Percentiles rank a stretch among this genome's conserved stretches.
Conservation (phyloP, 495 filamentous ascomycete species). For the Aspergillus hancockii region DNA sequence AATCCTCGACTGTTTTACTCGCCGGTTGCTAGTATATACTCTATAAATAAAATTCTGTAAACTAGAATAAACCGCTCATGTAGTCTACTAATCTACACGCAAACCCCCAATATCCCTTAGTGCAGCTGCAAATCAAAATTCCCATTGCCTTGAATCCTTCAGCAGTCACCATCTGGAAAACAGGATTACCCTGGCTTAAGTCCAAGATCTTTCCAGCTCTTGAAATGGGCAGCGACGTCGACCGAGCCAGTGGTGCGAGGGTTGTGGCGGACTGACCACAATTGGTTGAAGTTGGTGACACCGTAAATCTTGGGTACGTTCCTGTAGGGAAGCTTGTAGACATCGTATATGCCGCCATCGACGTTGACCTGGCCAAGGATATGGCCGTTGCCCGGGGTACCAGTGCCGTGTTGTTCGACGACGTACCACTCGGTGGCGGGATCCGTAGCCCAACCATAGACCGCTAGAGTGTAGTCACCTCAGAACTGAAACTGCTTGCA, state of each 20-base stretch:
- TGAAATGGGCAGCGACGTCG: neutral
- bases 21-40: too few species aligned
- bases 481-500: neutral
- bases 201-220: conserved; percentile 1
- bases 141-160: neutral
- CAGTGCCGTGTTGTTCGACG: neutral
- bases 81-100: too few species aligned
- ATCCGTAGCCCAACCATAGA: conserved; percentile 4
- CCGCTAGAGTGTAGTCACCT: conserved; percentile 6
- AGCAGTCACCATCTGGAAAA: neutral
- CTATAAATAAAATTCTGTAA: too few species aligned
- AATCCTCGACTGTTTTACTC: too few species aligned
- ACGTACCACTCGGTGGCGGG: conserved; percentile 9
- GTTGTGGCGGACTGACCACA: conserved; percentile 2
- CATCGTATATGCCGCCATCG: conserved; percentile 8
- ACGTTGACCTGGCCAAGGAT: conserved; percentile 6
- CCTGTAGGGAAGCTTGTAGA: conserved; percentile 3
- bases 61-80: too few species aligned
- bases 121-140: too few species aligned
- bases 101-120: neutral
- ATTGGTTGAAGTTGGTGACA: conserved; percentile 7
- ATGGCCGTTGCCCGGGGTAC: neutral
- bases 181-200: conserved; percentile 1
- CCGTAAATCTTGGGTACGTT: conserved; percentile 4
- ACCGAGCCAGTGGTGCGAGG: conserved; percentile 2